Conservation (phyloP, 495 filamentous ascomycete species). For the Chaetomium tenue region DNA sequence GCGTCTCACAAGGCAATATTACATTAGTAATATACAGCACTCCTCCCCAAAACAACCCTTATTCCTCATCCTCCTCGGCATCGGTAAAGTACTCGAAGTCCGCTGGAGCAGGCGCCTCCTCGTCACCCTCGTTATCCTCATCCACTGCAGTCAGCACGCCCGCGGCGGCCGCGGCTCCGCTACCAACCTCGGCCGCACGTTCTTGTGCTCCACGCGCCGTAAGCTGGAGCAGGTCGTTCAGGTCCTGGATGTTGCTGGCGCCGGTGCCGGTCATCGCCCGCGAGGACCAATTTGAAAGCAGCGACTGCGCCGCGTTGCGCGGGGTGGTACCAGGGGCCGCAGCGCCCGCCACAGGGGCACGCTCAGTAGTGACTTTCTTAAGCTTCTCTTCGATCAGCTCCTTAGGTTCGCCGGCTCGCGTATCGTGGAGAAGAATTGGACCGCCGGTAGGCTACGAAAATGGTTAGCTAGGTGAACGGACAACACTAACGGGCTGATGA, state of each 20-base stretch:
- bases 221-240: slow-evolving; percentile 41
- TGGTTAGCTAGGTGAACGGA: slow-evolving; percentile 41
- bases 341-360: slow-evolving; percentile 51
- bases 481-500: slow-evolving; percentile 13
- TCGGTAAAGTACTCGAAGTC: slow-evolving; percentile 88
- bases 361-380: slow-evolving; percentile 70
- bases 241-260: slow-evolving; percentile 26
- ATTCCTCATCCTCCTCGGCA: slow-evolving; percentile 55
- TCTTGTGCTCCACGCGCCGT: slow-evolving; percentile 22
- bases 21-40: slow-evolving; percentile 22
- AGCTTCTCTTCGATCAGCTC: slow-evolving; percentile 80
- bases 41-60: background rate
- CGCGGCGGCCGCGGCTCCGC: slow-evolving; percentile 70
- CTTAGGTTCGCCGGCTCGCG: slow-evolving; percentile 72
- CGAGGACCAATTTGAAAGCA: slow-evolving; percentile 21
- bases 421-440: slow-evolving; percentile 86
- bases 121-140: slow-evolving; percentile 79
- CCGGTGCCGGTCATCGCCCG: slow-evolving; percentile 3
- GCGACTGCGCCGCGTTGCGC: slow-evolving; percentile 20
- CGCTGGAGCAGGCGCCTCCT: slow-evolving; percentile 74
- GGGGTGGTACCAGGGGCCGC: slow-evolving; percentile 27
- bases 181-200: slow-evolving; percentile 15
- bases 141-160: slow-evolving; percentile 79
- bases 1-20: background rate
- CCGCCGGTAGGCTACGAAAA: slow-evolving; percentile 78